These are phyloP conservation scores for Jatropha podagrica DNA, from an alignment of 441 rosid species.

Conservation along the genomic window DNA sequence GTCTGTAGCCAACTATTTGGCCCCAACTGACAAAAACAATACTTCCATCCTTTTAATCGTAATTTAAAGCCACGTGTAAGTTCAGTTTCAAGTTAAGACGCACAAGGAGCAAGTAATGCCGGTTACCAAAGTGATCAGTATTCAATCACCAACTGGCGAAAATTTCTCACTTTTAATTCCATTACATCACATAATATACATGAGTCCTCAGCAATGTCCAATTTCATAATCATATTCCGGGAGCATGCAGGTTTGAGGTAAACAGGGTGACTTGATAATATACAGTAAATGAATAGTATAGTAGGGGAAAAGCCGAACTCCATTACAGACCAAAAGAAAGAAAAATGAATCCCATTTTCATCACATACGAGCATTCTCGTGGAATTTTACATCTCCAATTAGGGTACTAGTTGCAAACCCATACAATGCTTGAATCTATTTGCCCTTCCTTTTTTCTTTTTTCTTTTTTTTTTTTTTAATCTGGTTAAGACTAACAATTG, in stretches of 20 bases:
- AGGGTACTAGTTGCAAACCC: background rate
- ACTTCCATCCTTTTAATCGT: background rate
- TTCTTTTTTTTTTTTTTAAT: background rate
- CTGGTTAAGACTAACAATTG: conserved; percentile 5
- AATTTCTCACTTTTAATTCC: background rate
- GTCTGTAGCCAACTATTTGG: conserved; percentile 1
- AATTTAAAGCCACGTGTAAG: background rate
- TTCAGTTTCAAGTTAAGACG: background rate
- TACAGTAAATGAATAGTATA: background rate
- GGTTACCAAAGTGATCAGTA: background rate
- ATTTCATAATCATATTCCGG: background rate
- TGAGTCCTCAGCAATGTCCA: background rate
- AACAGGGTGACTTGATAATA: conserved; percentile 6
- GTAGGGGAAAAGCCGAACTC: background rate
- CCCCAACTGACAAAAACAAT: background rate
- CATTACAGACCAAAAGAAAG: background rate
- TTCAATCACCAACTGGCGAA: background rate
- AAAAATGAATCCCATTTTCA: background rate
- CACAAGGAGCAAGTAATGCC: background rate
- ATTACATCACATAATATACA: background rate
- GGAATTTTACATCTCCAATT: background rate
- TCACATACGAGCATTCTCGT: background rate
- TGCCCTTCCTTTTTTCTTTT: no score
- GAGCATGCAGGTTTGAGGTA: background rate
- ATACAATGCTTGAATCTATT: background rate